These are phyloP conservation scores for Zanthoxylum bungeanum DNA, from an alignment of 345 rosid genomes.

Conservation along the genomic window DNA sequence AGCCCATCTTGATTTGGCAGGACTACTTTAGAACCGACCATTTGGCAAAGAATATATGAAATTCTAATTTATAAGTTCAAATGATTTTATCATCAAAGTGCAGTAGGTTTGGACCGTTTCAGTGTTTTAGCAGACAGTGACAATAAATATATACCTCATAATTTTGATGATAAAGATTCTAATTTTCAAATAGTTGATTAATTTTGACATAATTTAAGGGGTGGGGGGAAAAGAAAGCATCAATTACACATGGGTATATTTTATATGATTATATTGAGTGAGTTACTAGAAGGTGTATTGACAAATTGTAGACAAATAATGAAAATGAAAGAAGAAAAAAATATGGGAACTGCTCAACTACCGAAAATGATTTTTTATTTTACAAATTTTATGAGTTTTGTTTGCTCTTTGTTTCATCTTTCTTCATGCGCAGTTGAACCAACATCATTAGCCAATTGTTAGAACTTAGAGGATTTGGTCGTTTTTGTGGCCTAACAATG, in stretches of 20 bases:
- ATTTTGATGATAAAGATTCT: background rate
- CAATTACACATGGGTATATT: too few relatives aligned
- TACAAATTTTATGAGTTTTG: background rate
- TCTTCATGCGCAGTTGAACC: constrained; percentile 32
- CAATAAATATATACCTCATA: background rate
- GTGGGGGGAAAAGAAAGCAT: too few relatives aligned
- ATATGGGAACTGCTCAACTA: constrained; percentile 28
- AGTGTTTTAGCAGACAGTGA: background rate
- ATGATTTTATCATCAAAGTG: constrained; percentile 13
- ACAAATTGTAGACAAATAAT: background rate
- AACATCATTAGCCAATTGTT: constrained; percentile 31
- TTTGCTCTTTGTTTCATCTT: constrained; percentile 9
- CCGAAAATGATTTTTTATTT: too few relatives aligned
- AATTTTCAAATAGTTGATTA: background rate
- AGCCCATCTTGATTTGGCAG: constrained; percentile 15
- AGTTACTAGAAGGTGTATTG: background rate
- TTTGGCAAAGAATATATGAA: constrained; percentile 10
- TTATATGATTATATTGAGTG: background rate
- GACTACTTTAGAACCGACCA: too few relatives aligned
- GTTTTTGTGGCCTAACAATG: constrained; percentile 30
- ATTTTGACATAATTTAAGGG: background rate
- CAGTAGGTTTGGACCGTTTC: constrained; percentile 1
- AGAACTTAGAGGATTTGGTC: constrained; percentile 16
- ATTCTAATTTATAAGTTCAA: too few relatives aligned
- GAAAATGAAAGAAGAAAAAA: too few relatives aligned